These are phyloP conservation scores for Entomortierella parvispora DNA, from an alignment of 192 early-diverging fungal species.

Conservation along the genomic window DNA sequence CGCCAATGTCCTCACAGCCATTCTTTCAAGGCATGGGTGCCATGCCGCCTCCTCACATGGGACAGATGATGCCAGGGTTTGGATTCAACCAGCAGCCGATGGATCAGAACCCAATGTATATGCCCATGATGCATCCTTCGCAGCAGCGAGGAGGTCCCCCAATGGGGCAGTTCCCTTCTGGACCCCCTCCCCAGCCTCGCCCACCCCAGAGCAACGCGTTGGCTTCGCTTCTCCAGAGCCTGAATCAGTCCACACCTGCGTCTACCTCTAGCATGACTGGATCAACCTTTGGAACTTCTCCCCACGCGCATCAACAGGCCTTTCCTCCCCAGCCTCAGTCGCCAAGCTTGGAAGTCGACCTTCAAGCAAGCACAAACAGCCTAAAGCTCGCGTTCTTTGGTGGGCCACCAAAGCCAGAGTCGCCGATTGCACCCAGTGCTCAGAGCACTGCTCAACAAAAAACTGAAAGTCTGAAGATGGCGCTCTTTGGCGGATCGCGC, in stretches of 20 bases:
- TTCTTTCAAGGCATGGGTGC: conserved; percentile 37
- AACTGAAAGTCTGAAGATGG: conserved; percentile 44
- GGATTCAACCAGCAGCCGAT: conserved; percentile 22
- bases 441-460: conserved; percentile 38
- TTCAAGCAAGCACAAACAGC: conserved; percentile 49
- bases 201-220: conserved; percentile 37
- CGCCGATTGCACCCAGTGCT: neutral
- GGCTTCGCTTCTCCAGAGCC: conserved; percentile 45
- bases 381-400: conserved; percentile 58
- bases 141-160: conserved; percentile 28
- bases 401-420: conserved; percentile 29
- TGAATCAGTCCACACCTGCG: conserved; percentile 36
- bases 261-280: conserved; percentile 23
- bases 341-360: conserved; percentile 19
- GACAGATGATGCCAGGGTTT: conserved; percentile 46
- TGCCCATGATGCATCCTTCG: conserved; percentile 34
- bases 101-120: conserved; percentile 41
- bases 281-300: conserved; percentile 12
- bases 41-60: conserved; percentile 19
- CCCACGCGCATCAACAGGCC: conserved; percentile 4
- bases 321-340: conserved; percentile 13
- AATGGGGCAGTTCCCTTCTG: conserved; percentile 18
- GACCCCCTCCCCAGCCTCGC: conserved; percentile 27
- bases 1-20: conserved; percentile 1
- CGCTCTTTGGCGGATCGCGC: conserved; percentile 37